Base-by-base conservation (phyloP, 768 basidiomycete genomes). In the Lactarius sanguifluus region DNA sequence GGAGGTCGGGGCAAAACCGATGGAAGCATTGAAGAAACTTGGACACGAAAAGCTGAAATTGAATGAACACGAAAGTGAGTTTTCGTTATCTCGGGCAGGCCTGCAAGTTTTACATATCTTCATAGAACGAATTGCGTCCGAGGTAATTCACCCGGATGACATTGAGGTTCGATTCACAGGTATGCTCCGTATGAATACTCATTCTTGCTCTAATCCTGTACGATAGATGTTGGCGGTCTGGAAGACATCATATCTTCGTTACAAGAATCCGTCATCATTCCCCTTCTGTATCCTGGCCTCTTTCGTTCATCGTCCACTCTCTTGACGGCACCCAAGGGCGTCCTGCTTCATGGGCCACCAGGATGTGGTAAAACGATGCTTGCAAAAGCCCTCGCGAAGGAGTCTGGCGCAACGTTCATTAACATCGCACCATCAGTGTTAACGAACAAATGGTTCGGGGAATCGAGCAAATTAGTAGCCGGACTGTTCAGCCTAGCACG, bases 351-450 rank as follows among this genome's bases (percentile, higher is more conserved):
- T 72, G 97, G 97, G 0, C 97, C 96, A 50, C 97, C 97, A 1
- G 96, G 97, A 7, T 99, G 97, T 70, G 97, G 97, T 30, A 99
- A 99, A 81, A 98, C 97, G 1, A 96, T 99, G 94, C 83, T 99
- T n/a, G 97, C 97, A 1, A 96, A 96, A 75, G 96, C 96, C 2
- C 83, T 99, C 9, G 97, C 97, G 15, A 97, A 96, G 75, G 96
- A 99, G 80, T 94, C 91, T 3, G 92, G 94, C 20, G 97, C 97
- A 8, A 96, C 95, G 0, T 99, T 99, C 75, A 96, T 98, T 79
- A 93, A 93, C 75, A 83, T 93, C 66, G 84, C 89, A 7, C 84
- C 89, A 41, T 89, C 87, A 3, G 86, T 86, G 10, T 79, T 92
- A 68, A 87, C 88, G 34, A 89, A 85, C 78, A 90, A 91, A 73